Evolutionary conservation across 352 stramenopile species (phyloP), one percentile per base, ranked within the genome.

Genomic region (Pythium myriotylum): DNA sequence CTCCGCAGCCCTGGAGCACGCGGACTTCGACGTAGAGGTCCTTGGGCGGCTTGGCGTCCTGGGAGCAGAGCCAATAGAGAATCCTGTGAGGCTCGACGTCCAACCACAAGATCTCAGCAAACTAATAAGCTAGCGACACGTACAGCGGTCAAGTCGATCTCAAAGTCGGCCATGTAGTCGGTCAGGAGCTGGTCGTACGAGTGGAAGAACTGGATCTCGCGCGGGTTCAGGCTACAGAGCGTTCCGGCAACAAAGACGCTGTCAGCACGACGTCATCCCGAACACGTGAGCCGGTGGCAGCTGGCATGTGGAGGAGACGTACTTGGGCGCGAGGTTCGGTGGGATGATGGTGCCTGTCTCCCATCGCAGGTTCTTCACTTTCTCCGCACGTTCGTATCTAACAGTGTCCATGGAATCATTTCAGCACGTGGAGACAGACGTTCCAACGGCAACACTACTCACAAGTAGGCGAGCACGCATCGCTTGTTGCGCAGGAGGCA

Each of bases 21-120:
- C 89, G 88, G 49, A 97, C 89, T 71, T 97, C 86, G 13, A 97
- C 77, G 63, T 89, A 96, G 62, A 97, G 77, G 51, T 97, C 89
- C 74, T 96, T 96, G 7, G 91, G 91, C 20, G 91, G 91, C 52
- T 93, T 86, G 58, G 83, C 68, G 66, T 94, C 86, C 86, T 95
- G 42, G 22, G 27, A 9, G 32, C 1, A 13, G 37, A 41, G 16
- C 22, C 19, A 26, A 53, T 20, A 5, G 17, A 45, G 29, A 35
- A 35, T 35, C 29, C 29, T 10, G 29, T 35, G 5, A 35, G 29
- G 5, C 29, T 10, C 29, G 5, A 35, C 29, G 29, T 35, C 29
- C 29, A 10, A 5, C 41, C 22, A 8, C 23, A 32, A 9, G 4
- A n/a, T n/a, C n/a, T n/a, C n/a, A n/a, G n/a, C n/a, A n/a, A n/a